These are phyloP conservation scores for Stachybotrys elegans DNA, from an alignment of 2,329 filamentous ascomycete genomes.

Conservation along the genomic window DNA sequence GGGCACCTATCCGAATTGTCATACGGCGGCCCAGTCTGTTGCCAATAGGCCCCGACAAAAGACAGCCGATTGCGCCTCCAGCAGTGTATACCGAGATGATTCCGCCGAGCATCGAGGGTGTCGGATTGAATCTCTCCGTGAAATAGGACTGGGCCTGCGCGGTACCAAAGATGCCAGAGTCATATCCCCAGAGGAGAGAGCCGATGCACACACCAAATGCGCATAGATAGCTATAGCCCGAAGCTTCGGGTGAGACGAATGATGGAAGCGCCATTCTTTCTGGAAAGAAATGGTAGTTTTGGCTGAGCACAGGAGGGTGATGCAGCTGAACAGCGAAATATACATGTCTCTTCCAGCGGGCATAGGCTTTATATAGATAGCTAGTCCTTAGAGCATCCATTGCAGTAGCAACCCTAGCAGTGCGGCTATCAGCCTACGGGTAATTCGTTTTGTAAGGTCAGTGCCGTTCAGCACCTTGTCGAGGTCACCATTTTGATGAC, in stretches of 20 bases:
- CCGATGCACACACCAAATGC: slow-evolving; percentile 3
- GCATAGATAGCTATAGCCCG: slow-evolving; percentile 3
- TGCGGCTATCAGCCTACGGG: no score
- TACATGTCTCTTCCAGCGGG: no score
- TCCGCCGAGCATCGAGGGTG: slow-evolving; percentile 42
- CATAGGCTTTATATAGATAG: no score
- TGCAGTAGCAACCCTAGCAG: no score
- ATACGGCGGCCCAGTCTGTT: slow-evolving; percentile 49
- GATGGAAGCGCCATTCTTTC: background rate
- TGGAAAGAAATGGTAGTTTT: no score
- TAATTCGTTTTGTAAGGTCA: no score
- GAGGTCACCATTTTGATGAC: no score
- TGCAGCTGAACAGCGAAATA: no score
- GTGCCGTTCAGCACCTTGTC: no score
- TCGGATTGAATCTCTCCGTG: background rate
- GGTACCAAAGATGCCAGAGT: slow-evolving; percentile 3
- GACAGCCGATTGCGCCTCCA: slow-evolving; percentile 17
- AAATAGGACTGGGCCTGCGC: slow-evolving; percentile 4
- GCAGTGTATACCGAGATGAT: slow-evolving; percentile 51
- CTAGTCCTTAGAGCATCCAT: no score
- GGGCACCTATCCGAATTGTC: slow-evolving; percentile 48
- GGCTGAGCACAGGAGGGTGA: no score
- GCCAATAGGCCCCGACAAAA: slow-evolving; percentile 35
- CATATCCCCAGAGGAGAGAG: slow-evolving; percentile 3
- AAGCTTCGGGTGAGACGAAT: slow-evolving; percentile 1